These are phyloP conservation scores for Pachyrhizus erosus DNA, from an alignment of 306 rosid genomes.

Conservation along the genomic window DNA sequence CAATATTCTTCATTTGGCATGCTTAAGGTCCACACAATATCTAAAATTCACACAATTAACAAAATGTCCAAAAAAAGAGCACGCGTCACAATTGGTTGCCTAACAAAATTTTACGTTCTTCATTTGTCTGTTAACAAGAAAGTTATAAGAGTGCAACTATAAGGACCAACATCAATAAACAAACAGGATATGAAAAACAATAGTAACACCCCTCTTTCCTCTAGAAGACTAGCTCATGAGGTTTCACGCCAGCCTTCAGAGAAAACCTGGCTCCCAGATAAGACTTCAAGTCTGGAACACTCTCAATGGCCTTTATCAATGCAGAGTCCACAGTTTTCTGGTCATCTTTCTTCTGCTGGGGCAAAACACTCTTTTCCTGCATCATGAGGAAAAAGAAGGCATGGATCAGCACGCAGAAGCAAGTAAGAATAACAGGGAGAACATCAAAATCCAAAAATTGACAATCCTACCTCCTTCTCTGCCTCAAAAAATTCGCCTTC, in stretches of 20 bases:
- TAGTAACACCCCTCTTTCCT: neutral
- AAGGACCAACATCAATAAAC: neutral
- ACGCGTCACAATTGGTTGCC: slow-evolving; percentile 1
- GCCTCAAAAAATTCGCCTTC: slow-evolving; percentile 72
- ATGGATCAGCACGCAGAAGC: neutral
- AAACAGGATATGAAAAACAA: neutral
- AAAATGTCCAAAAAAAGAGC: neutral
- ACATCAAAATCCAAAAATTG: neutral
- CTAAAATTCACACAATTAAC: slow-evolving; percentile 21
- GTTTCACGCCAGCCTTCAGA: slow-evolving; percentile 44
- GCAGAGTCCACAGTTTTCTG: slow-evolving; percentile 72
- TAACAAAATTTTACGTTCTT: slow-evolving; percentile 22
- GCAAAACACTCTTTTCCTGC: slow-evolving; percentile 72
- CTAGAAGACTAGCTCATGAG: slow-evolving; percentile 49
- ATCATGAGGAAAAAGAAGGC: neutral
- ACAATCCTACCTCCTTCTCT: slow-evolving; percentile 62
- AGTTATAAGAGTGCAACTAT: neutral
- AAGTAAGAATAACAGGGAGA: neutral
- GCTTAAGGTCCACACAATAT: too few relatives aligned
- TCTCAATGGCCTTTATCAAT: slow-evolving; percentile 65
- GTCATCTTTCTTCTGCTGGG: slow-evolving; percentile 81
- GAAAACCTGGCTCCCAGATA: slow-evolving; percentile 77
- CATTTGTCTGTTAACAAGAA: neutral
- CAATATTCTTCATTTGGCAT: too few relatives aligned
- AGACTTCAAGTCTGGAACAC: slow-evolving; percentile 74